Percentiles rank a stretch among this genome's conserved stretches.
These are phyloP conservation scores for Thermomucor indicae-seudaticae DNA, from an alignment of 371 early-diverging fungal genomes.

Conservation along the genomic window DNA sequence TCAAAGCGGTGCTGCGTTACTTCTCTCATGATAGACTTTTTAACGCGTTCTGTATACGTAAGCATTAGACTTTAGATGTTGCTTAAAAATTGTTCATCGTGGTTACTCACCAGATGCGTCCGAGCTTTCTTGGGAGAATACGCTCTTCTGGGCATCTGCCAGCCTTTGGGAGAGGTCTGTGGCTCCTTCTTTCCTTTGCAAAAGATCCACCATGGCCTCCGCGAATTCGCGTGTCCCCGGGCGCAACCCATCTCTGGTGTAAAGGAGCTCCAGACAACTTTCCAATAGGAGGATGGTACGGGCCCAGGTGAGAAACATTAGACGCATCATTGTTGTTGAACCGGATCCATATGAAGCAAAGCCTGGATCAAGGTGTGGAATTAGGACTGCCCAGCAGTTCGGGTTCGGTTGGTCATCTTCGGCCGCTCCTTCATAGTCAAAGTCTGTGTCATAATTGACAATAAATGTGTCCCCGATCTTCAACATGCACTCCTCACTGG, in stretches of 20 bases:
- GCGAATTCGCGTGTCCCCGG: neutral
- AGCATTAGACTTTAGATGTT: no score
- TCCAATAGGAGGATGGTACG: neutral
- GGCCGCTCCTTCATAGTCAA: neutral
- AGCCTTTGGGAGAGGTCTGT: no score
- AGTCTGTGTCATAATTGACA: neutral
- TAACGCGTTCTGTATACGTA: no score
- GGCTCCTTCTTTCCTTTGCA: neutral
- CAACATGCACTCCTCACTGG: neutral
- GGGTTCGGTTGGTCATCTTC: neutral
- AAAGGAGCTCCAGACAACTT: neutral
- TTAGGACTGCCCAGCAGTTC: neutral
- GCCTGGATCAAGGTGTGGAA: neutral
- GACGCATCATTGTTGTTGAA: neutral
- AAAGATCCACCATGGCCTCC: neutral
- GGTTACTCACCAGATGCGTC: no score
- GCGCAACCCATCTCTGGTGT: neutral
- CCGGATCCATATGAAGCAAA: neutral
- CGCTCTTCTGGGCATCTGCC: no score
- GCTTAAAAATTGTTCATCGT: no score
- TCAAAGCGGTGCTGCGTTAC: no score
- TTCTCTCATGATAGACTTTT: no score
- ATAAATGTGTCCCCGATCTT: neutral
- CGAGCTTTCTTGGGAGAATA: no score
- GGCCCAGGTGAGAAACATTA: neutral